phyloP scores from a whole-genome alignment of 768 basidiomycete genomes.

The Mycena galopus region DNA sequence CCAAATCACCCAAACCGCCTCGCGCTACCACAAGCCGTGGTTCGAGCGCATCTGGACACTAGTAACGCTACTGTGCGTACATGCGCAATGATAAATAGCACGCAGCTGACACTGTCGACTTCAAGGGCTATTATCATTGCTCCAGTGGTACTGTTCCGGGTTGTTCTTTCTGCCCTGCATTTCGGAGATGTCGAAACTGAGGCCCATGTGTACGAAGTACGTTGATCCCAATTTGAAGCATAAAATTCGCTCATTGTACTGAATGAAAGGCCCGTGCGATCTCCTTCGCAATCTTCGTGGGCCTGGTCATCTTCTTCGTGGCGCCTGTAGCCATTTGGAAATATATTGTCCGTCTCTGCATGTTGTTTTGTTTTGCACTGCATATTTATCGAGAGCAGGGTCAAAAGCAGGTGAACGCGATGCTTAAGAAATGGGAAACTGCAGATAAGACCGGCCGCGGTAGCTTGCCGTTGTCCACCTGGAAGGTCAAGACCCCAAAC shows the following conservation, averaged over 20 bases:
- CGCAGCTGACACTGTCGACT: conserved; percentile 15
- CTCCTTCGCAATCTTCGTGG: conserved; percentile 53
- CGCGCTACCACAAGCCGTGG: conserved; percentile 56
- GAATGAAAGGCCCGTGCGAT: conserved; percentile 50
- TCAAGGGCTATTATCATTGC: conserved; percentile 54
- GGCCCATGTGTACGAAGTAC: conserved; percentile 35
- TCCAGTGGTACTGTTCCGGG: conserved; percentile 54
- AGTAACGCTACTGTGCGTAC: conserved; percentile 55
- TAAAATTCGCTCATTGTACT: background rate
- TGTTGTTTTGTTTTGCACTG: background rate
- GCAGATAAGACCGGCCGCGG: conserved; percentile 48
- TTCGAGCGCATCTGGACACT: conserved; percentile 60
- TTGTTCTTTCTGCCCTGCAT: conserved; percentile 47
- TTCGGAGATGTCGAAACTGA: conserved; percentile 25
- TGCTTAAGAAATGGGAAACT: conserved; percentile 56
- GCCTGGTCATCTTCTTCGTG: conserved; percentile 52
- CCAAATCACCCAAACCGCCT: conserved; percentile 50
- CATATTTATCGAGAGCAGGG: conserved; percentile 50
- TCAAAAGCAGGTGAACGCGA: conserved; percentile 50
- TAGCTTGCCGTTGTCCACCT: conserved; percentile 50
- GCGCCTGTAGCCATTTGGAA: conserved; percentile 64
- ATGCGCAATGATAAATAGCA: background rate
- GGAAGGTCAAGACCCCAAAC: conserved; percentile 58
- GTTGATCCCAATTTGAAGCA: background rate
- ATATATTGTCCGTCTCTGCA: conserved; percentile 47